Conservation (phyloP, 2,329 filamentous ascomycete genomes). For the Colletotrichum destructivum region DNA sequence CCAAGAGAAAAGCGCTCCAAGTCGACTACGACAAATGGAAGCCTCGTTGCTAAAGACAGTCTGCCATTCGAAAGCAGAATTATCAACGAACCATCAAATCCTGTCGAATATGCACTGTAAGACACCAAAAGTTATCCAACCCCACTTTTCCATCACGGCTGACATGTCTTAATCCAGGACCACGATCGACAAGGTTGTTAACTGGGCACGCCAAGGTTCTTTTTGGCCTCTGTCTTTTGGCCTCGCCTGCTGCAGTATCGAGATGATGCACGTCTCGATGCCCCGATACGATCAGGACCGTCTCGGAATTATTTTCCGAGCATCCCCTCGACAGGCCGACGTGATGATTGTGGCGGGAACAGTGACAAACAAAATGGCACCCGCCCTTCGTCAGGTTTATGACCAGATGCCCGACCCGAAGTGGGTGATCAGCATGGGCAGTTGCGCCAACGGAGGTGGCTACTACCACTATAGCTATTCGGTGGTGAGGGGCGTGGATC, state of each 20-base stretch:
- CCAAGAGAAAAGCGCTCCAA: not conserved
- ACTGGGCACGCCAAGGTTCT: constrained; percentile 72
- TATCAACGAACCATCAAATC: constrained; percentile 16
- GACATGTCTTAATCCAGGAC: constrained; percentile 56
- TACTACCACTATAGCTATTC: constrained; percentile 83
- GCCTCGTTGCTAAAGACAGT: not conserved
- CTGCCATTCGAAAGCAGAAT: constrained; percentile 6
- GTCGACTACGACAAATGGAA: not conserved
- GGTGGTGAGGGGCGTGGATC: constrained; percentile 75
- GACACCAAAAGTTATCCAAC: not conserved
- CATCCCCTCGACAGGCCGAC: constrained; percentile 75
- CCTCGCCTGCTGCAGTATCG: constrained; percentile 74
- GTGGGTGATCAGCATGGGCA: constrained; percentile 79
- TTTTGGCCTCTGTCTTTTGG: constrained; percentile 74
- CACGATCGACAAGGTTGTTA: constrained; percentile 67
- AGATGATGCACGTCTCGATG: constrained; percentile 77
- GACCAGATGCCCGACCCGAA: constrained; percentile 78
- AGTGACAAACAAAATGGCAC: constrained; percentile 78
- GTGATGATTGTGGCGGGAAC: constrained; percentile 79
- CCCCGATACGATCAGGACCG: constrained; percentile 76
- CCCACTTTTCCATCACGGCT: not conserved
- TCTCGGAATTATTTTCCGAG: constrained; percentile 77
- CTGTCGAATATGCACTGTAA: constrained; percentile 44
- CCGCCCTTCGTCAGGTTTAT: constrained; percentile 74
- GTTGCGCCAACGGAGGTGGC: constrained; percentile 79